Evolutionary conservation across 2,329 filamentous ascomycete species (phyloP).

Genomic region (Macrophomina pseudophaseolina): DNA sequence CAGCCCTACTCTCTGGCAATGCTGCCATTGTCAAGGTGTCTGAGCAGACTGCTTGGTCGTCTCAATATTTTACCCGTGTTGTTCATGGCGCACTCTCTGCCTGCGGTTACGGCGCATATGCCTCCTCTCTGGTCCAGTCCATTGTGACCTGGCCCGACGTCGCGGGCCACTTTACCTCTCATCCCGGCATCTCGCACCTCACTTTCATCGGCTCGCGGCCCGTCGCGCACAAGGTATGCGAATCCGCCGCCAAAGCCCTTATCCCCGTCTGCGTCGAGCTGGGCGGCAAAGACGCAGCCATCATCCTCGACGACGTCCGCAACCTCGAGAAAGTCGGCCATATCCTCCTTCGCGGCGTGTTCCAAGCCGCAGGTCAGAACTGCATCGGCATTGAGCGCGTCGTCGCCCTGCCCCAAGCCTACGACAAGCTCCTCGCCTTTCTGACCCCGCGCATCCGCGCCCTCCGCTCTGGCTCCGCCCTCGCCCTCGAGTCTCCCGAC

Average conservation of each 20-base stretch:
- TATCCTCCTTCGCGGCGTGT: slow-evolving; percentile 87
- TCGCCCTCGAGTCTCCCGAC: slow-evolving; percentile 40
- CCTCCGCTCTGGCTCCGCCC: slow-evolving; percentile 75
- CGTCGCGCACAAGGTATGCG: slow-evolving; percentile 86
- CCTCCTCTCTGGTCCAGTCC: slow-evolving; percentile 80
- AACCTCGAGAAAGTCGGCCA: slow-evolving; percentile 74
- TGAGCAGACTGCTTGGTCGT: slow-evolving; percentile 94
- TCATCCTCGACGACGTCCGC: slow-evolving; percentile 79
- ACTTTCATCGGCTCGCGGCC: slow-evolving; percentile 94
- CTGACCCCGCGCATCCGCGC: slow-evolving; percentile 75
- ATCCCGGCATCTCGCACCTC: slow-evolving; percentile 82
- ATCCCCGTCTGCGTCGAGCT: slow-evolving; percentile 89
- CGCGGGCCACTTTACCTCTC: slow-evolving; percentile 81
- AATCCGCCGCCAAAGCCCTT: slow-evolving; percentile 82
- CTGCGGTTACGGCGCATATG: slow-evolving; percentile 79
- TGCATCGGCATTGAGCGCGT: slow-evolving; percentile 97
- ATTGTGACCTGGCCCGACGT: slow-evolving; percentile 87
- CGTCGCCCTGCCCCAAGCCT: slow-evolving; percentile 77
- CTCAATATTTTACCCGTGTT: slow-evolving; percentile 79
- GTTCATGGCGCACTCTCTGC: slow-evolving; percentile 77
- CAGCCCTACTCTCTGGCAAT: slow-evolving; percentile 88
- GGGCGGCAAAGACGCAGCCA: slow-evolving; percentile 91
- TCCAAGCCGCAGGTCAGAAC: slow-evolving; percentile 95
- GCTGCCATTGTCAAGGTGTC: slow-evolving; percentile 91
- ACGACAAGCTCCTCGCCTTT: slow-evolving; percentile 71